Evolutionary conservation across 2,329 filamentous ascomycete species (phyloP).

Genomic region (Leptographium procerum): DNA sequence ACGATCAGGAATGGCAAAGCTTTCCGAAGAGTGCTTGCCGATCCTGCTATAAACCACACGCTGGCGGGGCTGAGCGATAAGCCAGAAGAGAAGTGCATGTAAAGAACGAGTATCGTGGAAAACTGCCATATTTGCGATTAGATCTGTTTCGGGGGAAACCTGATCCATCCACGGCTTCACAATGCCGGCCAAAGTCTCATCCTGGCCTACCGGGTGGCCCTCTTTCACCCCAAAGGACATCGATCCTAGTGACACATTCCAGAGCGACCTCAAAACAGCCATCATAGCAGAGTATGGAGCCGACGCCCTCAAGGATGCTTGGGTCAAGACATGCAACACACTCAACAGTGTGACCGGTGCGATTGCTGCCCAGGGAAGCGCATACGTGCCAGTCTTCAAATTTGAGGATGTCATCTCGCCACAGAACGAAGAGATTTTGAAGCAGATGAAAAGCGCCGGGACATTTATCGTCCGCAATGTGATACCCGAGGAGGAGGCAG

Average conservation of each 20-base stretch:
- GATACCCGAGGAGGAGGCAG: background rate
- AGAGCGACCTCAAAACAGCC: background rate
- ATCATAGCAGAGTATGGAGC: background rate
- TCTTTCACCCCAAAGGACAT: background rate
- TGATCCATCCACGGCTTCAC: background rate
- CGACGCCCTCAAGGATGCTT: background rate
- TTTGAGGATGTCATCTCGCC: background rate
- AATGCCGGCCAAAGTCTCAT: background rate
- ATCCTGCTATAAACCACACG: background rate
- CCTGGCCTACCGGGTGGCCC: background rate
- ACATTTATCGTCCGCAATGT: background rate
- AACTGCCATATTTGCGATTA: background rate
- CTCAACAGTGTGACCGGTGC: background rate
- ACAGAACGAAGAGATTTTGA: background rate
- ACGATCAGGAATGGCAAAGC: too few relatives aligned
- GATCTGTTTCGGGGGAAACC: background rate
- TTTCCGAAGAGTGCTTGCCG: too few relatives aligned
- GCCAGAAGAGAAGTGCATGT: background rate
- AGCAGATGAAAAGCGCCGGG: background rate
- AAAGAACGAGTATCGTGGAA: background rate
- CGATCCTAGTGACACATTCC: background rate
- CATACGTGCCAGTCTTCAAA: background rate
- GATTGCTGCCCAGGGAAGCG: background rate
- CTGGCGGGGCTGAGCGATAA: background rate
- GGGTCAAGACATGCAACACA: background rate